Evolutionary conservation across 2,329 filamentous ascomycete genomes (phyloP), one percentile per base, ranked within the genome.

Genomic region (Podosphaera aphanis): DNA sequence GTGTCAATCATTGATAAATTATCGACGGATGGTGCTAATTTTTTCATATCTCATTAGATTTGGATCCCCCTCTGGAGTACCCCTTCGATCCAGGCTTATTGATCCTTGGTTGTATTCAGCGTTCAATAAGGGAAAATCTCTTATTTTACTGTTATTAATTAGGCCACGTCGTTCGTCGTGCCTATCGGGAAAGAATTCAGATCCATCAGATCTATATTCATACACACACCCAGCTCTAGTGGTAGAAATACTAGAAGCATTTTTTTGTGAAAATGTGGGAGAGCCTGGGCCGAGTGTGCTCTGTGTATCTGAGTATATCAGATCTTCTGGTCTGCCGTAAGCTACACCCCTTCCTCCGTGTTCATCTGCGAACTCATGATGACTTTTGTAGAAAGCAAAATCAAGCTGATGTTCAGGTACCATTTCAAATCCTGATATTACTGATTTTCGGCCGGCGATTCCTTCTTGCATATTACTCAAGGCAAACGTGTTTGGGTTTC

Each of bases 311-410:
- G 56, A 50, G 11, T 59, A 55, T 8, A 70, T 61, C 2, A 77
- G 62, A 49, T 81, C 78, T 20, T 66, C 63, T 1, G 69, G 62
- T 13, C 64, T 68, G 2, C 79, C 79, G 50, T 73, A 79, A 5
- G 78, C 65, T 27, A 74, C 51, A 4, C 58, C 71, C 19, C 80
- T 81, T 4, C 81, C 85, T n/a, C 84, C 84, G 52, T 85, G 80
- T 46, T 90, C 83, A 10, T 85, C 79, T 1, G 77, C 76, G 62
- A 94, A 94, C 54, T 94, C 88, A 1, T 81, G 73, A 2, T 85
- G 72, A 59, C 92, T 78, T 63, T 93, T 94, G 68, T 78, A 95
- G 63, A 84, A 88, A 49, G 84, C 49, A 62, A 95, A 94, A 53
- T 94, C 88, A 2, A 82, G 73, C 1, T 84, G 71, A 60, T 93